phyloP scores from a whole-genome alignment of 2,329 filamentous ascomycete genomes.

The Diaporthe sp. region DNA sequence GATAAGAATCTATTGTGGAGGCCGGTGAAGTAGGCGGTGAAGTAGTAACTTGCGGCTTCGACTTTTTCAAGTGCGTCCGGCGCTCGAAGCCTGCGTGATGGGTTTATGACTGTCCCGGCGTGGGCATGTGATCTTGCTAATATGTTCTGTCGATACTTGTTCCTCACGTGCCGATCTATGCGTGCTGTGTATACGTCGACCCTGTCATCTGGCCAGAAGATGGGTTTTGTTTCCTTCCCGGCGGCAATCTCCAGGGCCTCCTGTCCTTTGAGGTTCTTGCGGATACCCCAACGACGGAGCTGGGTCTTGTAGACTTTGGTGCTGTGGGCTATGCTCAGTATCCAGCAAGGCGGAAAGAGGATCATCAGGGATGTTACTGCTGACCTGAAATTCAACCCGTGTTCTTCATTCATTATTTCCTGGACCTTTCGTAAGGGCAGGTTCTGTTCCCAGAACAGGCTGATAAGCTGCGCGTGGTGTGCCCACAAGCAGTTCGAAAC shows the following conservation, averaged over 20 bases:
- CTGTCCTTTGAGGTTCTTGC: slow-evolving; percentile 26
- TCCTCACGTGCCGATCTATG: slow-evolving; percentile 18
- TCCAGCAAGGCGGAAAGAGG: not conserved
- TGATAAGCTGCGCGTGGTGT: not conserved
- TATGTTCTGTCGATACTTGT: not conserved
- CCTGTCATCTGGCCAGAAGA: slow-evolving; percentile 13
- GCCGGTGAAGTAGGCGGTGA: not conserved
- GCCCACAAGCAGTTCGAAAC: not conserved
- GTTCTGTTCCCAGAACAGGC: slow-evolving; percentile 19
- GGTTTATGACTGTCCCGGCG: not conserved
- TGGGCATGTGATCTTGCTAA: not conserved
- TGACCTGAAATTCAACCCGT: slow-evolving; percentile 24
- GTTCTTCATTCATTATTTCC: slow-evolving; percentile 1
- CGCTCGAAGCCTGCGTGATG: not conserved
- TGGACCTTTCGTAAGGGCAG: slow-evolving; percentile 12
- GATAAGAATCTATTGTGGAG: not conserved
- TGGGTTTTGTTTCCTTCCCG: not conserved
- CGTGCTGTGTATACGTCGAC: not conserved
- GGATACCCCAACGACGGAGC: slow-evolving; percentile 21
- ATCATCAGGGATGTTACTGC: not conserved
- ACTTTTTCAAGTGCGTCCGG: slow-evolving; percentile 12
- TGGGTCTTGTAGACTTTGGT: slow-evolving; percentile 25
- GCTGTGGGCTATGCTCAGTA: not conserved
- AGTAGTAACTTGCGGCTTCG: not conserved
- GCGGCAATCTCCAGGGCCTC: slow-evolving; percentile 13